Conservation (phyloP, 1,139 yeast genomes). For the Blastobotrys aristatus region DNA sequence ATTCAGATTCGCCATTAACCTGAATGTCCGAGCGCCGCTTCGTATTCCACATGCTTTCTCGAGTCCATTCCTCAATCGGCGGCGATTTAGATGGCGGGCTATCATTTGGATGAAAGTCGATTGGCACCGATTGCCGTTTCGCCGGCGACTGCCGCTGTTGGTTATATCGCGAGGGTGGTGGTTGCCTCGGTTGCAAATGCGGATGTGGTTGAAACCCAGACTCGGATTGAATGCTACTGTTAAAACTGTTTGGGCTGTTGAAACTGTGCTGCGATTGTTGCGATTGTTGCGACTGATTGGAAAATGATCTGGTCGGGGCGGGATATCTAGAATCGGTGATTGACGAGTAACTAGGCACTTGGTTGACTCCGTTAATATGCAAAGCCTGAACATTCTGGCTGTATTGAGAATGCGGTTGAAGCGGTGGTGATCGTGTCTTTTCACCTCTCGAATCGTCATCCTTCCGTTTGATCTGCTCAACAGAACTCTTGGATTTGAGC, state of each 20-base stretch:
- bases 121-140: constrained; percentile 18
- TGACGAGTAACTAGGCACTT: neutral
- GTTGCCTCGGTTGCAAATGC: too few relatives aligned
- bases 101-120: constrained; percentile 7
- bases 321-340: constrained; percentile 11
- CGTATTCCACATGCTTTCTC: constrained; percentile 13
- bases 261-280: too few relatives aligned
- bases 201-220: constrained; percentile 12
- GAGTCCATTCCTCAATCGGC: constrained; percentile 12
- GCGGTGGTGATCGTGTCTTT: neutral
- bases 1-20: constrained; percentile 7
- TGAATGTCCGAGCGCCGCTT: constrained; percentile 11
- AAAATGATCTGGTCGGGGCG: constrained; percentile 1
- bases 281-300: neutral
- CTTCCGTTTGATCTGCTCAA: constrained; percentile 23
- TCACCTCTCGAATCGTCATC: neutral
- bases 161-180: constrained; percentile 15
- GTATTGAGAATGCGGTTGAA: neutral
- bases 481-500: constrained; percentile 29
- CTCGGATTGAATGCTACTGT: constrained; percentile 13
- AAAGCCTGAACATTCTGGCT: constrained; percentile 2
- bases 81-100: neutral
- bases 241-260: too few relatives aligned
- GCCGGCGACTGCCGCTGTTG: constrained; percentile 11
- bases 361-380: constrained; percentile 1